Evolutionary conservation across 2,329 filamentous ascomycete genomes (phyloP).

Genomic region (Fusarium tupiense): DNA sequence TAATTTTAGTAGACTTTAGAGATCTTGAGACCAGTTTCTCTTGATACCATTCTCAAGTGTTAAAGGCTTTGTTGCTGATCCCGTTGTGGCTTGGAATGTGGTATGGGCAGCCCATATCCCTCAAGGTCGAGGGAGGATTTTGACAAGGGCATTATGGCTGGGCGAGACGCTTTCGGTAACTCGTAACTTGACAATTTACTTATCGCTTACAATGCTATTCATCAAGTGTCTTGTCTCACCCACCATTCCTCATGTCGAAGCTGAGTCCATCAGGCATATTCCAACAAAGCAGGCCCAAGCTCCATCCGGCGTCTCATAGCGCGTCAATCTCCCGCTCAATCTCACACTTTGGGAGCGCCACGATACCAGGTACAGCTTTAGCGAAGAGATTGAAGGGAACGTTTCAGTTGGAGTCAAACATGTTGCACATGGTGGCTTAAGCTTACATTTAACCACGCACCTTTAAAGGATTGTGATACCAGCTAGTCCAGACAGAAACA

Average conservation of each 20-base stretch:
- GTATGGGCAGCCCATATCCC: too few relatives aligned
- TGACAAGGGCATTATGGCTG: background rate
- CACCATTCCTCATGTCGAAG: background rate
- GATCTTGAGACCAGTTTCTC: too few relatives aligned
- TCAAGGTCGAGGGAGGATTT: background rate
- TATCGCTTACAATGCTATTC: background rate
- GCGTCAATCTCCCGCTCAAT: background rate
- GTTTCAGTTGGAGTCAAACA: background rate
- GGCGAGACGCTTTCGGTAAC: background rate
- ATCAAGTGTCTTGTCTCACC: background rate
- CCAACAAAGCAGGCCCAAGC: background rate
- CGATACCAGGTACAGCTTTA: background rate
- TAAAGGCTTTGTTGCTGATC: background rate
- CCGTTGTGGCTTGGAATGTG: background rate
- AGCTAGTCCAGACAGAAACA: background rate
- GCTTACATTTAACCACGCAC: background rate
- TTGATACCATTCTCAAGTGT: fast-evolving
- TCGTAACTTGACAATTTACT: background rate
- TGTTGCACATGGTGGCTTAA: background rate
- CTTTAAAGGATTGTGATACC: background rate
- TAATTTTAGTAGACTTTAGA: too few relatives aligned
- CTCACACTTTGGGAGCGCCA: background rate
- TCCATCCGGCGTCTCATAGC: background rate
- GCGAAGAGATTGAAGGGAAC: background rate
- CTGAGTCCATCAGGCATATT: background rate